Conservation (phyloP, 257 asterid species). For the Nemophila menziesii region DNA sequence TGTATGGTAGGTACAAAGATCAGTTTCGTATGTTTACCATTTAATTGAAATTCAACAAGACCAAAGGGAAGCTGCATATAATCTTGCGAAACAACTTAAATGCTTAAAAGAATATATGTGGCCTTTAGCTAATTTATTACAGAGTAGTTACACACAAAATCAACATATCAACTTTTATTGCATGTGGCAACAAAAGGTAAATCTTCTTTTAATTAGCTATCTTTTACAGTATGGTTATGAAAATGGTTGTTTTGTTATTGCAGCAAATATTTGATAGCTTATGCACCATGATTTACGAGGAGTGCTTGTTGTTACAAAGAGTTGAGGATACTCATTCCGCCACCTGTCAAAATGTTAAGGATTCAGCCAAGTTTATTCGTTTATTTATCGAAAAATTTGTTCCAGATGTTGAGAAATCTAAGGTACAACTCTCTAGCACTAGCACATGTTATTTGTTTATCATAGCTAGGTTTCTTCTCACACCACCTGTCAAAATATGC, state of each 20-base stretch:
- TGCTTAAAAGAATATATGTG: conserved; percentile 38
- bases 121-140: conserved; percentile 55
- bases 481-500: conserved; percentile 5
- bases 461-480: no score
- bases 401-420: conserved; percentile 50
- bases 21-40: conserved; percentile 66
- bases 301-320: conserved; percentile 41
- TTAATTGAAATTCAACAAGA: conserved; percentile 84
- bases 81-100: conserved; percentile 42
- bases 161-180: conserved; percentile 45
- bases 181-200: conserved; percentile 93
- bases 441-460: background rate
- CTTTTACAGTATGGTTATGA: background rate
- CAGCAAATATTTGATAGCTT: conserved; percentile 79
- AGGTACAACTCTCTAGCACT: conserved; percentile 58
- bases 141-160: conserved; percentile 28
- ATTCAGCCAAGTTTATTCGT: conserved; percentile 31
- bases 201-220: conserved; percentile 2
- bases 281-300: conserved; percentile 51
- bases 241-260: conserved; percentile 13
- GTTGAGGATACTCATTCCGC: conserved; percentile 46
- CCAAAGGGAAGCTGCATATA: conserved; percentile 66
- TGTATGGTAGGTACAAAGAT: conserved; percentile 45
- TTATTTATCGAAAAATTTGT: conserved; percentile 33
- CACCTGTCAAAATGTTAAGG: conserved; percentile 48